Evolutionary conservation across 176 grass and related monocot species (phyloP), one percentile per base, ranked within the genome.

Genomic region (Oryza glaberrima): DNA sequence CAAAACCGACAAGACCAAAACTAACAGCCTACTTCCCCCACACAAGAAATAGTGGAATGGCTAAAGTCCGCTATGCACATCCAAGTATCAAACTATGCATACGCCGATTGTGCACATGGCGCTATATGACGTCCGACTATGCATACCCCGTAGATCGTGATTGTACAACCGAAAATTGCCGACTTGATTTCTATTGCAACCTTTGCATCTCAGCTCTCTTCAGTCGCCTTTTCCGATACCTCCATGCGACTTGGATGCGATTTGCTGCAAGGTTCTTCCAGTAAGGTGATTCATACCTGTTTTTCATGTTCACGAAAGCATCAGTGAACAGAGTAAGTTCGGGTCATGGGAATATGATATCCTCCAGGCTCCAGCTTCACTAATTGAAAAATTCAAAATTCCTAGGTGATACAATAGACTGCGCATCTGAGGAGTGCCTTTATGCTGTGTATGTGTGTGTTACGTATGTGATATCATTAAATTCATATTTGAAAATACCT

Each of bases 191-290:
- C 23, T 89, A 66, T n/a, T 48, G 78, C 75, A 86, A 22, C 63
- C 72, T 85, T 14, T 52, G 77, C 49, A 66, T n/a, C 76, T 85
- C 86, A 41, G 79, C 70, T 45, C 88, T 72, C 70, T 77, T 89
- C 74, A 82, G 56, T 9, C 88, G 88, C 73, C 86, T 94, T 68
- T 88, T 88, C 69, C 87, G 71, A 43, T 94, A 90, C 73, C 88
- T 94, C 92, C 95, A 98, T n/a, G 73, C 82, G 7, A 85, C 90
- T 77, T 98, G 92, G 80, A 98, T 94, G 26, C 82, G 68, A 14
- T 71, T 81, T 23, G 92, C 95, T 22, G 95, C 95, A 26, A 85
- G 76, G 43, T 86, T 92, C 76, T 87, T 81, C 92, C 95, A 98
- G 77, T 91, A 94, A 0, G 89, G 90, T 22, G 92, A 98, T 41